A percentile compares a stretch with the other conserved stretches of the same genome.
phyloP scores from a whole-genome alignment of 257 asterid species.

The Voacanga thouarsii region DNA sequence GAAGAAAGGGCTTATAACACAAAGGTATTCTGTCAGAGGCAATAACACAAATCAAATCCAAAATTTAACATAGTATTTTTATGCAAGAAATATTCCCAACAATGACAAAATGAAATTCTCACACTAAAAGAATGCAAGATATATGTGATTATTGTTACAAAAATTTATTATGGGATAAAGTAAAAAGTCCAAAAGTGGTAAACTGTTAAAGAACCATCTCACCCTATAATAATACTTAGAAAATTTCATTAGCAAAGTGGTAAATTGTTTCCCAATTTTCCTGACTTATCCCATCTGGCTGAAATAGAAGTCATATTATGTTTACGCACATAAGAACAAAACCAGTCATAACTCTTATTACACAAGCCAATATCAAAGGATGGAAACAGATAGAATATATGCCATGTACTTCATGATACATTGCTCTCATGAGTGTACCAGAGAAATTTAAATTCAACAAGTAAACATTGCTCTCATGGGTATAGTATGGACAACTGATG shows the following conservation, averaged over 20 bases:
- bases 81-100: neutral
- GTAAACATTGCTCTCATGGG: no score
- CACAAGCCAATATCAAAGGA: no score
- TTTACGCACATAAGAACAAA: no score
- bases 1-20: no score
- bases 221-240: neutral
- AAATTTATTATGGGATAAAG: neutral
- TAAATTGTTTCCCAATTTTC: neutral
- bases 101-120: neutral
- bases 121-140: neutral
- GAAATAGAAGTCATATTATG: no score
- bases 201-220: neutral
- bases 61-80: neutral
- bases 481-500: no score
- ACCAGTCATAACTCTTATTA: no score
- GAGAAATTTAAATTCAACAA: no score
- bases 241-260: neutral
- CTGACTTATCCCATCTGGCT: no score
- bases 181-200: neutral
- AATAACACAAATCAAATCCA: slow-evolving; percentile 18
- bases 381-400: no score
- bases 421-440: no score
- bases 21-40: slow-evolving; percentile 73
- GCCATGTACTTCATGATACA: no score
- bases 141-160: neutral